Conservation (phyloP, 768 basidiomycete genomes). For the Suillus spraguei region DNA sequence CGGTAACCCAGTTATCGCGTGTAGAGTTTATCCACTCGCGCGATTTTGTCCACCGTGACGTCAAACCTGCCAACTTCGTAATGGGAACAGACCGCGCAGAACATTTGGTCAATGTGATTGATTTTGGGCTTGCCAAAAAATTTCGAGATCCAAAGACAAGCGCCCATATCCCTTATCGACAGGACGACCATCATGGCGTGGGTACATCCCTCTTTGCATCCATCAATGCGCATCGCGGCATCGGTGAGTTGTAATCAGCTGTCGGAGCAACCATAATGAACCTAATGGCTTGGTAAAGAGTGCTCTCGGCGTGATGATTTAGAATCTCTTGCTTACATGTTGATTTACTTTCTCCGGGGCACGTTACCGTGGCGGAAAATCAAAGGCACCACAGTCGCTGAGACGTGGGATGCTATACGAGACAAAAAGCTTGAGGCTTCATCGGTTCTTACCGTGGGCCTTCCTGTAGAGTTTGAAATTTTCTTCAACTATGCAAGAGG, state of each 20-base stretch:
- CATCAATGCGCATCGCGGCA: constrained; percentile 74
- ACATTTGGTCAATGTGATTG: constrained; percentile 87
- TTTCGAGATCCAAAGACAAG: constrained; percentile 68
- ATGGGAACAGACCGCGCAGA: constrained; percentile 81
- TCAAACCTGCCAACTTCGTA: constrained; percentile 99
- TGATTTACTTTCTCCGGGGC: constrained; percentile 79
- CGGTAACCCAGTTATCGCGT: constrained; percentile 73
- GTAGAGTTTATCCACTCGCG: constrained; percentile 97
- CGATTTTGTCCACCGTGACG: constrained; percentile 93
- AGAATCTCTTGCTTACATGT: constrained; percentile 81
- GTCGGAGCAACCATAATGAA: neutral
- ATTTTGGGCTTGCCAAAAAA: constrained; percentile 84
- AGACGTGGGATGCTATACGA: constrained; percentile 78
- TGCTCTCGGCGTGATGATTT: constrained; percentile 79
- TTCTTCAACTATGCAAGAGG: constrained; percentile 78
- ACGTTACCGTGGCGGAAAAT: constrained; percentile 79
- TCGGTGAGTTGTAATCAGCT: constrained; percentile 47
- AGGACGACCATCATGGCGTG: constrained; percentile 76
- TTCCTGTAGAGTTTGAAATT: constrained; percentile 81
- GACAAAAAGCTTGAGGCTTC: constrained; percentile 71
- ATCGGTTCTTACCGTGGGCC: constrained; percentile 68
- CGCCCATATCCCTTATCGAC: constrained; percentile 71
- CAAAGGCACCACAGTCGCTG: constrained; percentile 62
- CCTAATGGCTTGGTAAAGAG: constrained; percentile 42
- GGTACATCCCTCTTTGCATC: constrained; percentile 78